Percentiles rank a stretch among this genome's conserved stretches.
Evolutionary conservation across 495 filamentous ascomycete species (phyloP).

Genomic region (Xylaria intraflava): DNA sequence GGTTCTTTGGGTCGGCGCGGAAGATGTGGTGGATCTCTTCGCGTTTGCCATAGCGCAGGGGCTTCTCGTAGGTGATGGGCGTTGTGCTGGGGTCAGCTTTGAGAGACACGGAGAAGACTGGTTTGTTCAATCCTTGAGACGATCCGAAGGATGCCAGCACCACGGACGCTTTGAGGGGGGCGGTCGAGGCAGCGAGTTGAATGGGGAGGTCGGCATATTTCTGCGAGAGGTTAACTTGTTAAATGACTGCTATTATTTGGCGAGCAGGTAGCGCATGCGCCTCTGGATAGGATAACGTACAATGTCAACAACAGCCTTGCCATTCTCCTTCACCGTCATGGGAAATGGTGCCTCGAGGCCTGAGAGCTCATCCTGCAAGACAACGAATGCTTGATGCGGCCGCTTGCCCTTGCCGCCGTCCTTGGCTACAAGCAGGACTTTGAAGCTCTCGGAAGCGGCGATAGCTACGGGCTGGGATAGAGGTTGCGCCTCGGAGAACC

Average conservation of each 20-base stretch:
- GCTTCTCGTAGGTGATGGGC: conserved; percentile 54
- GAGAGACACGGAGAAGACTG: conserved; percentile 56
- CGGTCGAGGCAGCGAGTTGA: conserved; percentile 62
- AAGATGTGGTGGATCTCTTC: conserved; percentile 91
- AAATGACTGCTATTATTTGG: background rate
- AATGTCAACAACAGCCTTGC: conserved; percentile 76
- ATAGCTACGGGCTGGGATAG: conserved; percentile 60
- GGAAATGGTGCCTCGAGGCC: conserved; percentile 87
- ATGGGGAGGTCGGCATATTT: conserved; percentile 82
- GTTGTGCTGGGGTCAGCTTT: conserved; percentile 52
- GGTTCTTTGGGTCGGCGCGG: conserved; percentile 67
- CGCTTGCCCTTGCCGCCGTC: conserved; percentile 71
- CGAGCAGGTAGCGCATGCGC: background rate
- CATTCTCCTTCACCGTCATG: conserved; percentile 76
- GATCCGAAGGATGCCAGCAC: conserved; percentile 83
- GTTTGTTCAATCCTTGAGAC: conserved; percentile 59
- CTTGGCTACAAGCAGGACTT: conserved; percentile 71
- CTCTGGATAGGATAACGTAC: conserved; percentile 43
- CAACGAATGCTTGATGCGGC: conserved; percentile 89
- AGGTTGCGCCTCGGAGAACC: conserved; percentile 56
- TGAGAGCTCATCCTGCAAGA: conserved; percentile 64
- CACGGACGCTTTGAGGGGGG: conserved; percentile 67
- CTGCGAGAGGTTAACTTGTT: conserved; percentile 38
- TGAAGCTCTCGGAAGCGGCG: conserved; percentile 64
- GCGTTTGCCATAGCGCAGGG: conserved; percentile 72